Evolutionary conservation across 2,329 filamentous ascomycete genomes (phyloP).

Genomic region (Sclerotinia spermophila): DNA sequence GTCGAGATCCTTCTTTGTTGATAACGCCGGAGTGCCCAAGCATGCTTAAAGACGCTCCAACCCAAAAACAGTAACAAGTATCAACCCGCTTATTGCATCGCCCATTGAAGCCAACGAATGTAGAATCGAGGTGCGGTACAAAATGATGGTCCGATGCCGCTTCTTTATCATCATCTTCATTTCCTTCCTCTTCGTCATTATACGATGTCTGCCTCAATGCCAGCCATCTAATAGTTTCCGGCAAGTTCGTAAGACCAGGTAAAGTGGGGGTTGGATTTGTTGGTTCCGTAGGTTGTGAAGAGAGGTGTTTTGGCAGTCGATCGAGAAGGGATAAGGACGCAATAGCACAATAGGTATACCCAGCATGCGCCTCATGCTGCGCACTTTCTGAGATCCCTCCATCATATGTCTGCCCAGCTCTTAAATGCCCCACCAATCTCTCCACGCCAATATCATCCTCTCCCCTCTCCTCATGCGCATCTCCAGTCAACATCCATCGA

Average conservation of each 20-base stretch:
- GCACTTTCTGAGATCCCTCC: slow-evolving; percentile 37
- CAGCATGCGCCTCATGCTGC: slow-evolving; percentile 49
- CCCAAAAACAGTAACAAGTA: slow-evolving; percentile 97
- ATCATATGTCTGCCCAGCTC: slow-evolving; percentile 51
- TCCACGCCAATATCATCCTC: slow-evolving; percentile 73
- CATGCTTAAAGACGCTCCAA: slow-evolving; percentile 62
- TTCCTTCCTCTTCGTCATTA: slow-evolving; percentile 43
- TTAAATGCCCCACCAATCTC: slow-evolving; percentile 66
- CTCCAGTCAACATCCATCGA: slow-evolving; percentile 74
- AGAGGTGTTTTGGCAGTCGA: slow-evolving; percentile 29
- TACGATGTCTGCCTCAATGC: slow-evolving; percentile 62
- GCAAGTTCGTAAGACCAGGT: slow-evolving; percentile 39
- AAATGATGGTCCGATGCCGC: slow-evolving; percentile 5
- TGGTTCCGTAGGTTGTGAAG: slow-evolving; percentile 8
- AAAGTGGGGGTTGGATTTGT: slow-evolving; percentile 29
- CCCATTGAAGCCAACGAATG: slow-evolving; percentile 76
- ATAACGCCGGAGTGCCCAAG: slow-evolving; percentile 56
- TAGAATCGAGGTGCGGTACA: slow-evolving; percentile 24
- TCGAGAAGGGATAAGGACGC: slow-evolving; percentile 68
- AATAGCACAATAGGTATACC: slow-evolving; percentile 87
- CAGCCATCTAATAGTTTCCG: slow-evolving; percentile 50
- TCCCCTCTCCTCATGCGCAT: slow-evolving; percentile 45
- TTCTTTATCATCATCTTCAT: slow-evolving; percentile 22
- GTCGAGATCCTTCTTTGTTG: slow-evolving; percentile 57
- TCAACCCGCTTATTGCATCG: slow-evolving; percentile 88